Evolutionary conservation across 768 basidiomycete species (phyloP).

Genomic region (Pleurotus citrinopileatus): DNA sequence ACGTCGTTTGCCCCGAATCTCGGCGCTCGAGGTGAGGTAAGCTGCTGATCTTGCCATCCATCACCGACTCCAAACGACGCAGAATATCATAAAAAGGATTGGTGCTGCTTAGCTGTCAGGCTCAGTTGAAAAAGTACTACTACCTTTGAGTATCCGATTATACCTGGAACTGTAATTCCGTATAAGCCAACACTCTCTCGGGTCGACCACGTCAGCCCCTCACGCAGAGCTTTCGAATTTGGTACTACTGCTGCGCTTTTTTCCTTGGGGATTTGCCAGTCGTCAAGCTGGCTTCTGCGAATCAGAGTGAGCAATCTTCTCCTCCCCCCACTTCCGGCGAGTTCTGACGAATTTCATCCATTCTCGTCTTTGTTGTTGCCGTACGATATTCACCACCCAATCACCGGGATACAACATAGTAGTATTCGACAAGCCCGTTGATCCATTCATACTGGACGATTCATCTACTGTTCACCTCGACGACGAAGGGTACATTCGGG

Average conservation of each 20-base stretch:
- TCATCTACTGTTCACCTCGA: constrained; percentile 1
- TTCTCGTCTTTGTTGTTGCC: background rate
- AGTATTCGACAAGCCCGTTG: background rate
- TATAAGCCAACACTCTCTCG: no score
- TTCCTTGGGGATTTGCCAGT: no score
- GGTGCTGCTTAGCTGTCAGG: background rate
- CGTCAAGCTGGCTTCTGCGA: constrained; percentile 5
- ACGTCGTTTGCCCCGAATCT: constrained; percentile 1
- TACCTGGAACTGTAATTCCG: no score
- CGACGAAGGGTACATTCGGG: constrained; percentile 9
- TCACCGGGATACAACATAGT: background rate
- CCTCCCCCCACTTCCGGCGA: background rate
- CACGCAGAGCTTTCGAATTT: no score
- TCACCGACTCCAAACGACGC: background rate
- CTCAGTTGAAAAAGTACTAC: no score
- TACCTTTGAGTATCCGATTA: no score
- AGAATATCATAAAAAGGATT: constrained; percentile 4
- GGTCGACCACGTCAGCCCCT: constrained; percentile 7
- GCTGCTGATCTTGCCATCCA: constrained; percentile 8
- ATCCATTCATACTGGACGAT: background rate
- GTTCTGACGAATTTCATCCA: background rate
- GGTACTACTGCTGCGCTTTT: background rate
- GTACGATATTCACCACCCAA: no score
- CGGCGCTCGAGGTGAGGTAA: background rate
- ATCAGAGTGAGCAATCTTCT: background rate